A percentile compares a stretch with the other conserved stretches of the same genome.
These are phyloP conservation scores for Coniochaeta sp. DNA, from an alignment of 2,329 filamentous ascomycete genomes.

Conservation along the genomic window DNA sequence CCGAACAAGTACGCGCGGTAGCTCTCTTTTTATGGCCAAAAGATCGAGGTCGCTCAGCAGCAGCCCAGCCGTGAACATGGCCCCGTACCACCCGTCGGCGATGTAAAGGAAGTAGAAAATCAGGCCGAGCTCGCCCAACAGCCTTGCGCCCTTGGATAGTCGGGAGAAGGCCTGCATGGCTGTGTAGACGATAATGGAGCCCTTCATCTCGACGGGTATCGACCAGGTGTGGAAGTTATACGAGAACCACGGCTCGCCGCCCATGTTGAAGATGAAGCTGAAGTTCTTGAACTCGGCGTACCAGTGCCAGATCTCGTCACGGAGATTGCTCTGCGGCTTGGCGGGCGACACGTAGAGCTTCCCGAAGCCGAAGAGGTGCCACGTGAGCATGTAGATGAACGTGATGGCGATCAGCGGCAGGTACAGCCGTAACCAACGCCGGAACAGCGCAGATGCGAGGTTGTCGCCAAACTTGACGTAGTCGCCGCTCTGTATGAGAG, in stretches of 20 bases:
- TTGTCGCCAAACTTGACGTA: slow-evolving; percentile 31
- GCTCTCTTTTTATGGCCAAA: slow-evolving; percentile 35
- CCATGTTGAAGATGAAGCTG: slow-evolving; percentile 53
- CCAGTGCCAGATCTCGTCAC: slow-evolving; percentile 37
- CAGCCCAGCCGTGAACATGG: slow-evolving; percentile 52
- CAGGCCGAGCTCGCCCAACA: slow-evolving; percentile 44
- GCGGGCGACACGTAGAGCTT: slow-evolving; percentile 28
- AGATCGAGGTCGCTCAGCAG: slow-evolving; percentile 52
- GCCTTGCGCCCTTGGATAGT: slow-evolving; percentile 42
- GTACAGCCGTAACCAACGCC: slow-evolving; percentile 37
- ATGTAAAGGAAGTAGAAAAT: slow-evolving; percentile 60
- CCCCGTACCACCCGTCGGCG: slow-evolving; percentile 52
- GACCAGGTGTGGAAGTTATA: slow-evolving; percentile 55
- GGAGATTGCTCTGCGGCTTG: slow-evolving; percentile 28
- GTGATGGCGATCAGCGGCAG: slow-evolving; percentile 43
- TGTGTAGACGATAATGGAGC: slow-evolving; percentile 57
- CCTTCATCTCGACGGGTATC: slow-evolving; percentile 53
- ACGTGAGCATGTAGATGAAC: slow-evolving; percentile 40
- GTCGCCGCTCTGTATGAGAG: slow-evolving; percentile 36
- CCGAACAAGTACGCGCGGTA: slow-evolving; percentile 37
- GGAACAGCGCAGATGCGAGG: slow-evolving; percentile 34
- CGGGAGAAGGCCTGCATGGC: slow-evolving; percentile 47
- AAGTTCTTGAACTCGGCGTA: slow-evolving; percentile 56
- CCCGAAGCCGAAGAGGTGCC: slow-evolving; percentile 38
- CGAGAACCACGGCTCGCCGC: slow-evolving; percentile 46